Evolutionary conservation across 2,329 filamentous ascomycete genomes (phyloP).

Genomic region (Penicillium hesseltinei): DNA sequence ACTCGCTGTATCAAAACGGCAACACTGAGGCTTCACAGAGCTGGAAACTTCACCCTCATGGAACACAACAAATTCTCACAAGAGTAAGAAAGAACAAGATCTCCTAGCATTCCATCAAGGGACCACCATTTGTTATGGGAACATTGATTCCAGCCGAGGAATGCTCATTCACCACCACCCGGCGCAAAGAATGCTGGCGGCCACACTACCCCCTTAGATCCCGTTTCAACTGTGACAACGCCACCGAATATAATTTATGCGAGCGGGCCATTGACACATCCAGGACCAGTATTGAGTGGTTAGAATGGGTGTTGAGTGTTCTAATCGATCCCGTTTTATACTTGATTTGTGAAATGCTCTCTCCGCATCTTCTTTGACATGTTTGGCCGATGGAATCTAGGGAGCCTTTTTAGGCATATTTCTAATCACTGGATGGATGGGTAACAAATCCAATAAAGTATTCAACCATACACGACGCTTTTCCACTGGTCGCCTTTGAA

Average conservation of each 20-base stretch:
- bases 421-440: background rate
- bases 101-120: constrained; percentile 12
- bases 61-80: constrained; percentile 5
- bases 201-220: constrained; percentile 17
- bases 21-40: background rate
- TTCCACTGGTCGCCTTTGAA: background rate
- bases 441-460: background rate
- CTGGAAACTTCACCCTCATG: background rate
- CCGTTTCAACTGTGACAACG: background rate
- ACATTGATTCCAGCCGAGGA: constrained; percentile 24
- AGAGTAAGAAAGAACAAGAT: constrained; percentile 9
- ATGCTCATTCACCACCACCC: constrained; percentile 32
- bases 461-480: background rate
- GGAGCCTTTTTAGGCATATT: background rate
- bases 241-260: background rate
- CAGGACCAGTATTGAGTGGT: background rate
- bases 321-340: background rate
- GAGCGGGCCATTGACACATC: background rate
- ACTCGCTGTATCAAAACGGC: constrained; percentile 1
- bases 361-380: background rate
- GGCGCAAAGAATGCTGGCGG: constrained; percentile 32
- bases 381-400: background rate
- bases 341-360: background rate
- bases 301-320: constrained; percentile 8
- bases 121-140: constrained; percentile 33